Evolutionary conservation across 495 filamentous ascomycete genomes (phyloP).

Genomic region (Rusavskia elegans): DNA sequence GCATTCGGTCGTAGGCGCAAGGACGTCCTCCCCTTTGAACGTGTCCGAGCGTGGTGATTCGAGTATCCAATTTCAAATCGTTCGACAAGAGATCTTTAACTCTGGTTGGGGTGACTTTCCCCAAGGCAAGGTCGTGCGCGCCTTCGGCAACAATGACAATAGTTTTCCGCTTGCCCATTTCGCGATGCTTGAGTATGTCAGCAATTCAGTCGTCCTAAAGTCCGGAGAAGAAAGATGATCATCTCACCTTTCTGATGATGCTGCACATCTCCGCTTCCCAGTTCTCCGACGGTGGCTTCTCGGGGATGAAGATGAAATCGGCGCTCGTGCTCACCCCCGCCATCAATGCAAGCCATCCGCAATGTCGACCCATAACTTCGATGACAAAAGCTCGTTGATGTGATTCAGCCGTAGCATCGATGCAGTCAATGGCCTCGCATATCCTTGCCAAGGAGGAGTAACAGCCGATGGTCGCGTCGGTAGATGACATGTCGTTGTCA

Average conservation of each 20-base stretch:
- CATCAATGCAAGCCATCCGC: constrained; percentile 96
- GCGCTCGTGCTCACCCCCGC: constrained; percentile 89
- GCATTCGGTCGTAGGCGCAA: constrained; percentile 86
- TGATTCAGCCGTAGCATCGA: constrained; percentile 92
- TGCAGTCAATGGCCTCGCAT: constrained; percentile 87
- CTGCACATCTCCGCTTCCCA: constrained; percentile 86
- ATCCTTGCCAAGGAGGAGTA: constrained; percentile 86
- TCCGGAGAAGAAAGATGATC: background rate
- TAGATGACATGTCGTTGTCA: constrained; percentile 94
- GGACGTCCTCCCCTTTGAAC: constrained; percentile 88
- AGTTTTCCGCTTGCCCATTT: constrained; percentile 85
- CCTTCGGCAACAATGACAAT: constrained; percentile 97
- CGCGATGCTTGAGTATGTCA: constrained; percentile 57
- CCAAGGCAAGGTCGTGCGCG: constrained; percentile 71
- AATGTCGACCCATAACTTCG: constrained; percentile 99
- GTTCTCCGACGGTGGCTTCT: constrained; percentile 74
- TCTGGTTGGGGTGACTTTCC: constrained; percentile 61
- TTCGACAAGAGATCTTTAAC: constrained; percentile 81
- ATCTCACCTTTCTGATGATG: constrained; percentile 57
- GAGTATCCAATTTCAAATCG: constrained; percentile 68
- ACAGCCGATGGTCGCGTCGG: constrained; percentile 94
- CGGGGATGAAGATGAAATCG: constrained; percentile 93
- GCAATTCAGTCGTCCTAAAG: background rate
- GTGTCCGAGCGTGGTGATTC: constrained; percentile 90
- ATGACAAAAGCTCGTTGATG: constrained; percentile 96